phyloP scores from a whole-genome alignment of 202 grass and related monocot species.

The Dendrocalamus latiflorus region DNA sequence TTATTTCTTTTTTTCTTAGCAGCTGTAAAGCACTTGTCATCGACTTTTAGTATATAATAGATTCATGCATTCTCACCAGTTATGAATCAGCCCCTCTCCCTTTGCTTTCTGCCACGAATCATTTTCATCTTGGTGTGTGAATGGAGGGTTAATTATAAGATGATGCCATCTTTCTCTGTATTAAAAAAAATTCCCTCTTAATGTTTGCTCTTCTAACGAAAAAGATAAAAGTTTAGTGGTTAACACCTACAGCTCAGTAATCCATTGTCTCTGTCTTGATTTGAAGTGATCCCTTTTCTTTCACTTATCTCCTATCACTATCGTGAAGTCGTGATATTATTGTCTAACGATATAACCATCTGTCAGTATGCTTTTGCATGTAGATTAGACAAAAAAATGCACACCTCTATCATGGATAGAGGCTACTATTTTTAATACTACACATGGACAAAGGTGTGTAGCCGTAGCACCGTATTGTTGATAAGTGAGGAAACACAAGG shows the following conservation, averaged over 20 bases:
- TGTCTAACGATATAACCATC: background rate
- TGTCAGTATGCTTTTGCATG: constrained; percentile 19
- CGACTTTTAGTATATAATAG: no score
- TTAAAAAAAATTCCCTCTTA: constrained; percentile 35
- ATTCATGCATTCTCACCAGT: constrained; percentile 42
- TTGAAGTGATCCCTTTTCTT: constrained; percentile 25
- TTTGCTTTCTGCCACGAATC: constrained; percentile 32
- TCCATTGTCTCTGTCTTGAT: constrained; percentile 42
- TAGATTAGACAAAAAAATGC: no score
- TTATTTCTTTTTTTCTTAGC: no score
- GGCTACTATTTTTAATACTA: constrained; percentile 26
- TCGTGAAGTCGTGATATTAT: no score
- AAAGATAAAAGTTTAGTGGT: constrained; percentile 46
- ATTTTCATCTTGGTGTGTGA: constrained; percentile 33
- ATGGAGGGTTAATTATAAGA: constrained; percentile 32
- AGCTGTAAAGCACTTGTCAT: no score
- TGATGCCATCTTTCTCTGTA: constrained; percentile 42
- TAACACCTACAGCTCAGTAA: constrained; percentile 36
- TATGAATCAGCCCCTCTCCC: constrained; percentile 9
- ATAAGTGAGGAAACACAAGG: constrained; percentile 1
- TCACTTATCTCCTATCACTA: constrained; percentile 34
- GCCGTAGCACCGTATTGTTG: constrained; percentile 5
- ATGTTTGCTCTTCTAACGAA: constrained; percentile 26
- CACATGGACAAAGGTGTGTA: constrained; percentile 19
- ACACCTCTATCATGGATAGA: constrained; percentile 27